A percentile compares a stretch with the other conserved stretches of the same genome.
These are phyloP conservation scores for Hypoxylon sp. DNA, from an alignment of 2,329 filamentous ascomycete species.

Conservation along the genomic window DNA sequence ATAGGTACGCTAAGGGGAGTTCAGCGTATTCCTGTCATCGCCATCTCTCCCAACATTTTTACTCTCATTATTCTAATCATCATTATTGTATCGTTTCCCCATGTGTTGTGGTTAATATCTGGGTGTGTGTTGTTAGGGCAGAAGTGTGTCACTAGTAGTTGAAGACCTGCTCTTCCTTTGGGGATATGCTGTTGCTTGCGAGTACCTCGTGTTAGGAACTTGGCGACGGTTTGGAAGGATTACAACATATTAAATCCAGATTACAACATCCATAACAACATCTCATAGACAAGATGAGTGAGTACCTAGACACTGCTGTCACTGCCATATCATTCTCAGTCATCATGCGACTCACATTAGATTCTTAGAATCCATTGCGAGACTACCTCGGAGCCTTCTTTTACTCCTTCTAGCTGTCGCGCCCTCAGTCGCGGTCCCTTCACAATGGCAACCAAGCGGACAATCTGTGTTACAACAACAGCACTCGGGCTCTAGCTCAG, in stretches of 20 bases:
- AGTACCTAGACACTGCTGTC: conserved; percentile 19
- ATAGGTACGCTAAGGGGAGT: conserved; percentile 14
- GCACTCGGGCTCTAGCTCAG: conserved; percentile 26
- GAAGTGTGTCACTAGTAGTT: not conserved
- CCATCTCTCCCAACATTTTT: not conserved
- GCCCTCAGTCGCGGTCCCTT: conserved; percentile 32
- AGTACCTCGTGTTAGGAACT: conserved; percentile 26
- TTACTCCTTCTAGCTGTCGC: conserved; percentile 39
- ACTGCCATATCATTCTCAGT: not conserved
- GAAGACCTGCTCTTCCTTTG: not conserved
- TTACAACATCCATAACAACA: conserved; percentile 33
- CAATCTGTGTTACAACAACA: conserved; percentile 44
- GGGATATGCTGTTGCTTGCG: conserved; percentile 17
- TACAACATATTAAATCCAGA: conserved; percentile 36
- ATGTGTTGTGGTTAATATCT: conserved; percentile 2
- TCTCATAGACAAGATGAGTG: conserved; percentile 30
- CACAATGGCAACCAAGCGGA: conserved; percentile 41
- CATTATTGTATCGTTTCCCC: not conserved
- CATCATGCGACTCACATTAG: conserved; percentile 10
- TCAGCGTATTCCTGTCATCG: not conserved
- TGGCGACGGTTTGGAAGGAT: conserved; percentile 17
- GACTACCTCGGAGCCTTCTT: conserved; percentile 37
- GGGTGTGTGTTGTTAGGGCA: not conserved
- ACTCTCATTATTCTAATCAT: conserved; percentile 11
- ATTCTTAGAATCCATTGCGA: conserved; percentile 19